Conservation (phyloP, 1,284 basidiomycete species). For the Cerioporus squamosus region DNA sequence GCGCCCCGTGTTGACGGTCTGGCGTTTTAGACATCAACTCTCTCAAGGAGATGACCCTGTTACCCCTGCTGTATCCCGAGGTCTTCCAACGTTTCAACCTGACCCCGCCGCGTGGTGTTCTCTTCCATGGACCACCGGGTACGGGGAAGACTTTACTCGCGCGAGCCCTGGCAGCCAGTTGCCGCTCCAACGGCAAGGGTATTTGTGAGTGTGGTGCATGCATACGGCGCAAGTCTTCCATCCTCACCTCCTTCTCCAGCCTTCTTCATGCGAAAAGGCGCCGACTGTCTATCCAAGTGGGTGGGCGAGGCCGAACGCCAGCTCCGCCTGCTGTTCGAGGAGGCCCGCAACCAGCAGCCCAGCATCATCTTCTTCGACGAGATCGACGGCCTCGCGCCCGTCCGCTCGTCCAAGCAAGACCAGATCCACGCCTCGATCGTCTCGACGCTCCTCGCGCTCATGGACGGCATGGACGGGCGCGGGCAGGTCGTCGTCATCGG, state of each 20-base stretch:
- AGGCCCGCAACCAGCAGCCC: conserved; percentile 91
- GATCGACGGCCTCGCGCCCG: conserved; percentile 98
- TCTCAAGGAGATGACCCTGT: conserved; percentile 97
- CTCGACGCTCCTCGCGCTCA: conserved; percentile 93
- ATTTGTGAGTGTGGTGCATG: conserved; percentile 65
- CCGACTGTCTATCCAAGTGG: conserved; percentile 98
- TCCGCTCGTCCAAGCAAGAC: conserved; percentile 97
- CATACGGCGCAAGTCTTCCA: background rate
- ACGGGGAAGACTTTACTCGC: conserved; percentile 95
- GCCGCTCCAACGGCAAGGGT: conserved; percentile 86
- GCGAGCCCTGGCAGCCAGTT: conserved; percentile 93
- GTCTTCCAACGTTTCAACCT: conserved; percentile 96
- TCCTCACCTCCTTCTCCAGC: conserved; percentile 48
- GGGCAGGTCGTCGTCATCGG: conserved; percentile 98
- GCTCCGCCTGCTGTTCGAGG: conserved; percentile 94
- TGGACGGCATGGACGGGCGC: conserved; percentile 99
- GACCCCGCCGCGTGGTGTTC: conserved; percentile 94
- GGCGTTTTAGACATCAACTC: conserved; percentile 83
- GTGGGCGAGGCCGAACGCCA: conserved; percentile 99
- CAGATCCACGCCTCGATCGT: conserved; percentile 99
- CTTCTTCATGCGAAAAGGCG: conserved; percentile 99
- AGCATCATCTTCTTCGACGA: conserved; percentile 98
- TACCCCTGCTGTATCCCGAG: conserved; percentile 96
- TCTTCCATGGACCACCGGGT: conserved; percentile 97
- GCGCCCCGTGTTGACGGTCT: background rate